phyloP scores from a whole-genome alignment of 441 rosid species.

The Populus hybrid region DNA sequence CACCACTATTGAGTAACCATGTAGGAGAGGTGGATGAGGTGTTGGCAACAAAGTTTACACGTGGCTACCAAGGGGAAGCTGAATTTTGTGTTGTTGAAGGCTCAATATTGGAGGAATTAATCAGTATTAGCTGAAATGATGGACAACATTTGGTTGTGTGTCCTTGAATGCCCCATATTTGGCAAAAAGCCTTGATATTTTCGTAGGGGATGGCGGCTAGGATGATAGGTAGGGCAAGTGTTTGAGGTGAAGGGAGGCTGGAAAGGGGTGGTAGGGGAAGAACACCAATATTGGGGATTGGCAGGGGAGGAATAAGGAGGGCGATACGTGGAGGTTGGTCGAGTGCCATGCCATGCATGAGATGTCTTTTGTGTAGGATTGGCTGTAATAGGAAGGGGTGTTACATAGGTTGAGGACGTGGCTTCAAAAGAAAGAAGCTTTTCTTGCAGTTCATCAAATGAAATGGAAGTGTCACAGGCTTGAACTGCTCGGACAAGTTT shows the following conservation, averaged over 20 bases:
- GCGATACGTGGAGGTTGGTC: no score
- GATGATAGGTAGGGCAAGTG: no score
- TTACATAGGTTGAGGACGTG: no score
- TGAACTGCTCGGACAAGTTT: not conserved
- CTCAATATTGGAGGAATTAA: not conserved
- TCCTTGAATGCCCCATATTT: not conserved
- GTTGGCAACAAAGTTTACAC: not conserved
- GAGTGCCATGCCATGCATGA: no score
- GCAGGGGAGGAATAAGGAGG: no score
- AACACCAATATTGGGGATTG: no score
- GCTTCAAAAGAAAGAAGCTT: not conserved
- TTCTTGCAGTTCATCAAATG: not conserved
- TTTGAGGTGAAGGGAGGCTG: no score
- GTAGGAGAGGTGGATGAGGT: no score
- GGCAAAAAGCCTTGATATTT: not conserved
- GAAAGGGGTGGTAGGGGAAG: no score
- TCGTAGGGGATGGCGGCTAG: fast-evolving
- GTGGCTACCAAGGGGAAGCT: not conserved
- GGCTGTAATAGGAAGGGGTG: not conserved
- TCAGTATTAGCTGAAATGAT: not conserved
- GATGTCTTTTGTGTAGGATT: not conserved
- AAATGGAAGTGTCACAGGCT: not conserved
- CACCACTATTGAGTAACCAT: no score
- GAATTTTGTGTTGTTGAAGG: not conserved
- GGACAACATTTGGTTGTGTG: not conserved